Conservation (phyloP, 495 filamentous ascomycete genomes). For the Penicillium canariense region DNA sequence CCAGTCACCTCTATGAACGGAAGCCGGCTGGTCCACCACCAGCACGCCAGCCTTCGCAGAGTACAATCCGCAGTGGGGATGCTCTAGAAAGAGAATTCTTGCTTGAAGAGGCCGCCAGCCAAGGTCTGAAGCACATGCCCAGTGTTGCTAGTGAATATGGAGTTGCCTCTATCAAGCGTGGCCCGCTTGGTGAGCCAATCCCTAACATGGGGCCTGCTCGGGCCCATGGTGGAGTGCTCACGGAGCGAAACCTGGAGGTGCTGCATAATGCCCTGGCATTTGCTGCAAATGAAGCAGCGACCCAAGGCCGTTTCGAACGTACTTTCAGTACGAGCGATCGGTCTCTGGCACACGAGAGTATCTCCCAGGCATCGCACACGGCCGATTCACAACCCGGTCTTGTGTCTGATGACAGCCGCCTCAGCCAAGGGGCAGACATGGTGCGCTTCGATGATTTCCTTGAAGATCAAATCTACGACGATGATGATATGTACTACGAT, state of each 20-base stretch:
- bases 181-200: conserved; percentile 29
- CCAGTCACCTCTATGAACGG: conserved; percentile 47
- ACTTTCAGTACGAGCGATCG: conserved; percentile 43
- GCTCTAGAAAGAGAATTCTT: conserved; percentile 12
- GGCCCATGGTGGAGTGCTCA: conserved; percentile 42
- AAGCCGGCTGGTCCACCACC: conserved; percentile 24
- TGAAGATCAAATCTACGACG: conserved; percentile 52
- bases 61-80: conserved; percentile 7
- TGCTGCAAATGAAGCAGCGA: conserved; percentile 71
- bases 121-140: conserved; percentile 37
- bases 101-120: conserved; percentile 16
- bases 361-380: conserved; percentile 27
- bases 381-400: conserved; percentile 50
- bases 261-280: conserved; percentile 80
- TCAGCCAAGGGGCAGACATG: conserved; percentile 41
- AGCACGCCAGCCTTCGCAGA: conserved; percentile 11
- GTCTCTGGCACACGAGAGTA: conserved; percentile 38
- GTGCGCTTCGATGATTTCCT: conserved; percentile 46
- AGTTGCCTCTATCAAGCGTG: conserved; percentile 22
- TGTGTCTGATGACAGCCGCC: conserved; percentile 44
- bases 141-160: conserved; percentile 44
- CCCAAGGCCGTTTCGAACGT: conserved; percentile 65
- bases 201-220: conserved; percentile 31
- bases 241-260: conserved; percentile 61
- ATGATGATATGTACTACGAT: conserved; percentile 68